Percentiles rank a stretch among this genome's conserved stretches.
phyloP scores from a whole-genome alignment of 108 stramenopile genomes.

The Schizochytrium sp. region DNA sequence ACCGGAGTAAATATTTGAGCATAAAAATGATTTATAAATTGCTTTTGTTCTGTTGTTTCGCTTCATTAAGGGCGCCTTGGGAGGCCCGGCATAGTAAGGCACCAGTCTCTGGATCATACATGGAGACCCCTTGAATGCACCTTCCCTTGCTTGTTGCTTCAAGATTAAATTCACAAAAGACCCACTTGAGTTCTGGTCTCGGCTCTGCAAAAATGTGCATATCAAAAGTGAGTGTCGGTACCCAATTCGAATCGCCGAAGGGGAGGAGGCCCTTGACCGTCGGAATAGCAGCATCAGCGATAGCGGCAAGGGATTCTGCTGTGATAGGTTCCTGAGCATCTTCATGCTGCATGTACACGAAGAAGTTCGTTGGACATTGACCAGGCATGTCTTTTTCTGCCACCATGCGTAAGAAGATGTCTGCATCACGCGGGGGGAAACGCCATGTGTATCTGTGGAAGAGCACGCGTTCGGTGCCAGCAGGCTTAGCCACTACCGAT shows the following conservation, averaged over 20 bases:
- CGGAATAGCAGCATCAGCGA: background rate
- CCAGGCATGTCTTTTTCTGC: background rate
- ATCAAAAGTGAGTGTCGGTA: constrained; percentile 12
- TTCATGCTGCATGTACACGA: constrained; percentile 1
- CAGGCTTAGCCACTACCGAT: background rate
- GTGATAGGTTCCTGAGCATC: background rate
- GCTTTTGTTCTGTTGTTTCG: background rate
- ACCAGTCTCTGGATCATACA: constrained; percentile 3
- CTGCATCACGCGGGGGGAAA: background rate
- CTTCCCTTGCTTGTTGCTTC: background rate
- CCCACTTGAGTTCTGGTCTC: constrained; percentile 23
- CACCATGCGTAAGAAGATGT: background rate
- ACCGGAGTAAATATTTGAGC: background rate
- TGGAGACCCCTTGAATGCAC: background rate
- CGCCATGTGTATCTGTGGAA: background rate
- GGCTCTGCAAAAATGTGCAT: background rate
- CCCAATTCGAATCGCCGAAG: background rate
- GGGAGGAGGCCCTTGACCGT: constrained; percentile 29
- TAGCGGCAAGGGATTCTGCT: background rate
- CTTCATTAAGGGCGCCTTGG: background rate
- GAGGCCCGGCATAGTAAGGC: background rate
- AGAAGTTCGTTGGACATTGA: background rate
- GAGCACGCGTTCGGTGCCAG: no score
- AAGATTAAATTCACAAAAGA: constrained; percentile 21
- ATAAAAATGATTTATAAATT: background rate